phyloP scores from a whole-genome alignment of 2,329 filamentous ascomycete species.

The Colletotrichum sojae region DNA sequence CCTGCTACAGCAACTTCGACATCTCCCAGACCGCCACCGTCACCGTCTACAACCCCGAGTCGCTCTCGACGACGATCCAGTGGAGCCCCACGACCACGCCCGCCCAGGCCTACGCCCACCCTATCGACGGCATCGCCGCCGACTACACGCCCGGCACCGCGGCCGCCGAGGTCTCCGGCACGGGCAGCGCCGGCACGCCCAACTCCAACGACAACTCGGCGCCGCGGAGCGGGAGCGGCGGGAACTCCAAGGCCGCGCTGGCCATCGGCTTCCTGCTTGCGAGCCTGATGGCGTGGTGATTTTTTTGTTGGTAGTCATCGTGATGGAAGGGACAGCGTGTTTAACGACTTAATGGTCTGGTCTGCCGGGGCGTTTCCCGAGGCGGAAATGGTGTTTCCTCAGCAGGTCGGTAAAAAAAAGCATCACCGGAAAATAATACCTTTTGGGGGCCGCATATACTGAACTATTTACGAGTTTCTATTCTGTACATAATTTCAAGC shows the following conservation, averaged over 20 bases:
- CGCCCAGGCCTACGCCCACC: constrained; percentile 36
- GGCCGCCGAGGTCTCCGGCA: background rate
- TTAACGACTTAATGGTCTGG: background rate
- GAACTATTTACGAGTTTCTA: no score
- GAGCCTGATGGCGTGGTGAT: constrained; percentile 31
- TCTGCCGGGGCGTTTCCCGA: no score
- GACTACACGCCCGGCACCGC: constrained; percentile 33
- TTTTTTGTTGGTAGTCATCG: background rate
- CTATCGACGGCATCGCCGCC: constrained; percentile 32
- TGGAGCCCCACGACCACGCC: constrained; percentile 34
- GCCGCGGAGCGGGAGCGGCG: constrained; percentile 4
- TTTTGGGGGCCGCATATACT: no score
- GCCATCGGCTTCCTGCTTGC: constrained; percentile 28
- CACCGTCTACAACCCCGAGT: constrained; percentile 33
- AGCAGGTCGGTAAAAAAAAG: no score
- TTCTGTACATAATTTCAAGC: no score
- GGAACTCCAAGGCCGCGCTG: constrained; percentile 33
- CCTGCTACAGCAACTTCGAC: constrained; percentile 37
- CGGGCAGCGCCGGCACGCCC: constrained; percentile 10
- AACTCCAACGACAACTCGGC: constrained; percentile 30
- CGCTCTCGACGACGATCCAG: constrained; percentile 34
- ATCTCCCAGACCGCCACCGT: constrained; percentile 35
- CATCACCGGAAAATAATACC: no score
- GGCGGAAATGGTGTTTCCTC: no score
- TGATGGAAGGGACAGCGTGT: no score